A percentile compares a stretch with the other conserved stretches of the same genome.
Evolutionary conservation across 768 basidiomycete genomes (phyloP).

Genomic region (Plicaturopsis crispa): DNA sequence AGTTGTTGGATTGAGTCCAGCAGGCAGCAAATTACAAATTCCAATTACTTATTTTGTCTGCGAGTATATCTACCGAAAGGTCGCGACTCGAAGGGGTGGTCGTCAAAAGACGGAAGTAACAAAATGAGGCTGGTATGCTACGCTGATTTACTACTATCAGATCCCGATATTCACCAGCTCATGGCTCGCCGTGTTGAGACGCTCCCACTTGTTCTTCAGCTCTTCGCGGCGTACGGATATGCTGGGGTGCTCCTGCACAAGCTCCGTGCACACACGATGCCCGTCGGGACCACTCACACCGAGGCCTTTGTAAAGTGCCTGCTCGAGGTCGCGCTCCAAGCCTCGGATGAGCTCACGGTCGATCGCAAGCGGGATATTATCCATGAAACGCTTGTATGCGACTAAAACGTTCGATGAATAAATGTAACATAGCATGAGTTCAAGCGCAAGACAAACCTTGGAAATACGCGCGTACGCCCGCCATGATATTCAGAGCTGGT

Average conservation of each 20-base stretch:
- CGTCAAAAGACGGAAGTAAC: too few species aligned
- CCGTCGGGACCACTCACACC: slow-evolving; percentile 43
- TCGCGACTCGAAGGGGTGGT: too few species aligned
- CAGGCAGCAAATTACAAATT: too few species aligned
- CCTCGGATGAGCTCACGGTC: slow-evolving; percentile 52
- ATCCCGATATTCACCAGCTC: slow-evolving; percentile 22
- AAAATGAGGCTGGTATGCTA: too few species aligned
- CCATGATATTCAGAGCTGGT: slow-evolving; percentile 58
- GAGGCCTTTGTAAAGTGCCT: slow-evolving; percentile 38
- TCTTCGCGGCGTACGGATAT: slow-evolving; percentile 39
- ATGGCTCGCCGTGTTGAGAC: slow-evolving; percentile 36
- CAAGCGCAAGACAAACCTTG: slow-evolving; percentile 42
- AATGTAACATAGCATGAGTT: slow-evolving; percentile 3
- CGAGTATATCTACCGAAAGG: too few species aligned
- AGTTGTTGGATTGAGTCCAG: too few species aligned
- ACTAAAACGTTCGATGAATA: slow-evolving; percentile 26
- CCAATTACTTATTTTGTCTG: too few species aligned
- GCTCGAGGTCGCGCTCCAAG: slow-evolving; percentile 35
- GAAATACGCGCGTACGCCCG: slow-evolving; percentile 65
- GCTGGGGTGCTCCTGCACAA: slow-evolving; percentile 42
- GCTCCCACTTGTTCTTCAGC: slow-evolving; percentile 40
- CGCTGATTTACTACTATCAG: too few species aligned
- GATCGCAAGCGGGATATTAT: slow-evolving; percentile 49
- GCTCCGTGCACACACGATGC: slow-evolving; percentile 36
- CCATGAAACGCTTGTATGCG: slow-evolving; percentile 51